phyloP scores from a whole-genome alignment of 73 alveolate species.

The Uronychia binucleata region DNA sequence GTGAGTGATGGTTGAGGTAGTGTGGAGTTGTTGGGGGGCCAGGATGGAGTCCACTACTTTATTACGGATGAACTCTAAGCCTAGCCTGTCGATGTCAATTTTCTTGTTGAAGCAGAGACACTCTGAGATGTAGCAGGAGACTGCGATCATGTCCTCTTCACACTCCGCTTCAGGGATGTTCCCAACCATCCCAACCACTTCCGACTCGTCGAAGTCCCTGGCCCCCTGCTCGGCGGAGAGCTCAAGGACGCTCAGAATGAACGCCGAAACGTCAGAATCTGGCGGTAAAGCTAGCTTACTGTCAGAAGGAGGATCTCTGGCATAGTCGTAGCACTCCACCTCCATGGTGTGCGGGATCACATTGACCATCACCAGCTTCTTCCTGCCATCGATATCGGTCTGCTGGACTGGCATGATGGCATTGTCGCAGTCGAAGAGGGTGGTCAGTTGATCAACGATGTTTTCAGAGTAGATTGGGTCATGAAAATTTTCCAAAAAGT shows the following conservation, averaged over 20 bases:
- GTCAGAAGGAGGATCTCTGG: slow-evolving; percentile 1
- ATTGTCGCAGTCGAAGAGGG: neutral
- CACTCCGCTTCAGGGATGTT: slow-evolving; percentile 21
- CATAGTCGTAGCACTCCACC: slow-evolving; percentile 27
- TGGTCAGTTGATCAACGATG: neutral
- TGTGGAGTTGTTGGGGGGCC: too few species aligned
- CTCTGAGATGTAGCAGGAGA: slow-evolving; percentile 38
- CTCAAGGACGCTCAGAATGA: slow-evolving; percentile 25
- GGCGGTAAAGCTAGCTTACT: slow-evolving; percentile 4
- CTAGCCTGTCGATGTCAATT: slow-evolving; percentile 29
- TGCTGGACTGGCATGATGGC: neutral
- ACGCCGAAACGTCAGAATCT: slow-evolving; percentile 30
- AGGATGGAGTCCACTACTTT: slow-evolving; percentile 34
- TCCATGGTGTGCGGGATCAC: slow-evolving; percentile 25
- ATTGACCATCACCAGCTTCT: slow-evolving; percentile 36
- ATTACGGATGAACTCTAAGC: slow-evolving; percentile 20
- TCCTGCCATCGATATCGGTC: slow-evolving; percentile 5
- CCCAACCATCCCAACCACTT: slow-evolving; percentile 36
- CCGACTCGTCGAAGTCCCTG: slow-evolving; percentile 29
- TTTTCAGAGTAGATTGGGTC: neutral
- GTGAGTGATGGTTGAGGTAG: too few species aligned
- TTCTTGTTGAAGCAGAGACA: slow-evolving; percentile 29
- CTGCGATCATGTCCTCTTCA: slow-evolving; percentile 44
- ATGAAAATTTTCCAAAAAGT: neutral
- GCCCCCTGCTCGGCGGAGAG: neutral